These are phyloP conservation scores for Stachybotrys echinatus DNA, from an alignment of 2,329 filamentous ascomycete genomes.

Conservation along the genomic window DNA sequence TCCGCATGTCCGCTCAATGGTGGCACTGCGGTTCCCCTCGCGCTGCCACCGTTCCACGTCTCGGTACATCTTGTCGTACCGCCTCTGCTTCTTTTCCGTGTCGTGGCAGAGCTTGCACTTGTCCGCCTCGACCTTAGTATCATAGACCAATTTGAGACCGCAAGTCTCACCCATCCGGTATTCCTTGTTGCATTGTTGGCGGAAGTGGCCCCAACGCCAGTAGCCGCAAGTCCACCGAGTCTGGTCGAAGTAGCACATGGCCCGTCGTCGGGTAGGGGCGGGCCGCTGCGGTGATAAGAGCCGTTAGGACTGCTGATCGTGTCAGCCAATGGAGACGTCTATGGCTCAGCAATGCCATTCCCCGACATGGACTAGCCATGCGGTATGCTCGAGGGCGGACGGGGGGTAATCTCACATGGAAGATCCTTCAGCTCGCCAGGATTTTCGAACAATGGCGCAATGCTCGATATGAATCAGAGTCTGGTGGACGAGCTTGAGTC, in stretches of 20 bases:
- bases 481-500: not conserved
- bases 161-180: constrained; percentile 96
- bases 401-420: not conserved
- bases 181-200: constrained; percentile 88
- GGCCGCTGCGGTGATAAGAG: constrained; percentile 5
- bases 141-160: constrained; percentile 83
- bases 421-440: not conserved
- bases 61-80: constrained; percentile 66
- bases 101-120: constrained; percentile 85
- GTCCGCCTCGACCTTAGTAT: constrained; percentile 56
- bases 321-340: not conserved
- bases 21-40: constrained; percentile 68
- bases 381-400: not conserved
- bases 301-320: not conserved
- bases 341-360: not conserved
- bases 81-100: constrained; percentile 77
- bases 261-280: constrained; percentile 19
- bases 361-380: not conserved
- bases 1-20: constrained; percentile 64
- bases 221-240: constrained; percentile 80
- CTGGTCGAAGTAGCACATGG: constrained; percentile 96
- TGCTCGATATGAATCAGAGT: not conserved
- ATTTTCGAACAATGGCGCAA: not conserved
- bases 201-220: constrained; percentile 93
- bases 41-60: constrained; percentile 73